Percentiles rank a stretch among this genome's conserved stretches.
phyloP scores from a whole-genome alignment of 306 rosid genomes.

The Castanospermum australe region DNA sequence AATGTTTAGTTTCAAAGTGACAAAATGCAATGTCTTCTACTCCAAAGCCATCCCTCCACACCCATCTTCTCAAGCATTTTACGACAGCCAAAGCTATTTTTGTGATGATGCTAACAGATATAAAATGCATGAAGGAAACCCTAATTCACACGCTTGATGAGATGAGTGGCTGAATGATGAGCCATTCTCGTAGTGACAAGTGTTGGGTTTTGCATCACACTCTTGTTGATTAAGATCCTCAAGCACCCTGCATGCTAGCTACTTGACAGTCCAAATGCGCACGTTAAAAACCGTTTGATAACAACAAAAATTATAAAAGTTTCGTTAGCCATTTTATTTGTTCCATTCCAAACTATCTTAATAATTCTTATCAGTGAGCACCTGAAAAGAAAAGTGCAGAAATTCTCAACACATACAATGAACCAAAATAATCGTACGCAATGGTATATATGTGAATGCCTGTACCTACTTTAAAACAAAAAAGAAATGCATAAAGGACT shows the following conservation, averaged over 20 bases:
- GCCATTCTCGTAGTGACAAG: not conserved
- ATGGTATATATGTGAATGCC: not conserved
- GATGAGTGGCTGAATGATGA: not conserved
- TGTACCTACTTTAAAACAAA: not conserved
- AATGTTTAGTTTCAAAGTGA: conserved; percentile 22
- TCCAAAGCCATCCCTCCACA: conserved; percentile 23
- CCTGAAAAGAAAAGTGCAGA: not conserved
- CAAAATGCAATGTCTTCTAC: conserved; percentile 29
- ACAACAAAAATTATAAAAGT: not conserved
- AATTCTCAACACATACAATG: not conserved
- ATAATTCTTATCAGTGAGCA: not conserved
- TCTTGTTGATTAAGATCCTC: not conserved
- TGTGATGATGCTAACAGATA: not conserved
- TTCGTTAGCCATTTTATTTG: not conserved
- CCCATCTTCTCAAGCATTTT: conserved; percentile 18
- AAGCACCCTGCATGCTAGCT: not conserved
- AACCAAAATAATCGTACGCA: conserved; percentile 1
- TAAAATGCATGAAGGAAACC: not conserved
- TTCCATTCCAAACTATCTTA: not conserved
- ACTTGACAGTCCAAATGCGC: not conserved
- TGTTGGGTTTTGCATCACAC: not conserved
- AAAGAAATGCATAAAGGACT: not conserved
- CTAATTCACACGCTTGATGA: conserved; percentile 16
- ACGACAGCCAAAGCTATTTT: not conserved
- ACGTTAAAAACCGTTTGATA: not conserved